Percentiles rank a stretch among this genome's conserved stretches.
phyloP scores from a whole-genome alignment of 495 filamentous ascomycete genomes.

The Penicillium cinerascens region DNA sequence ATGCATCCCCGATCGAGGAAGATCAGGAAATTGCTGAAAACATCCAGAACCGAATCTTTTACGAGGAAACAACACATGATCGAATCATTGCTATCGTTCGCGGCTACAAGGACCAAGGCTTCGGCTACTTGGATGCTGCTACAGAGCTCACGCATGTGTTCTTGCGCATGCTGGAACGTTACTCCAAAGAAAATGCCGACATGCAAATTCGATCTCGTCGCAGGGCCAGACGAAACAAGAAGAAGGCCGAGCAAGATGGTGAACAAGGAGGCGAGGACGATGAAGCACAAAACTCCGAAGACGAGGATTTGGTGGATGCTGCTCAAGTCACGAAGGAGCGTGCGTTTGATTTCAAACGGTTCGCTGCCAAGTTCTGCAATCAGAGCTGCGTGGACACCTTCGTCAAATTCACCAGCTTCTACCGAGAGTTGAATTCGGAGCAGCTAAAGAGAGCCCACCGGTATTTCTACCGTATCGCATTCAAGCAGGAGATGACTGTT shows the following conservation, averaged over 20 bases:
- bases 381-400: constrained; percentile 90
- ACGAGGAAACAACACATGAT: constrained; percentile 93
- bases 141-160: constrained; percentile 93
- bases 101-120: constrained; percentile 87
- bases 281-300: constrained; percentile 62
- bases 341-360: constrained; percentile 90
- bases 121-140: constrained; percentile 86
- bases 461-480: constrained; percentile 91
- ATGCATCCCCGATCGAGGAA: constrained; percentile 76
- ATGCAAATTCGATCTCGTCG: constrained; percentile 83
- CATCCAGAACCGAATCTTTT: constrained; percentile 93
- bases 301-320: constrained; percentile 68
- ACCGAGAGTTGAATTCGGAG: constrained; percentile 70
- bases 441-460: constrained; percentile 93
- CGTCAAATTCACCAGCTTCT: constrained; percentile 72
- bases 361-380: constrained; percentile 72
- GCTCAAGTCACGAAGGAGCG: constrained; percentile 71
- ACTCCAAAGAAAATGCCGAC: constrained; percentile 90
- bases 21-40: constrained; percentile 98
- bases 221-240: constrained; percentile 65
- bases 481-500: constrained; percentile 87
- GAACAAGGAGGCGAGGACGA: constrained; percentile 40
- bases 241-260: constrained; percentile 39
- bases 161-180: constrained; percentile 84
- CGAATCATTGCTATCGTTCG: constrained; percentile 72